Conservation (phyloP, 23 red algal species). For the Gracilaria domingensis region DNA sequence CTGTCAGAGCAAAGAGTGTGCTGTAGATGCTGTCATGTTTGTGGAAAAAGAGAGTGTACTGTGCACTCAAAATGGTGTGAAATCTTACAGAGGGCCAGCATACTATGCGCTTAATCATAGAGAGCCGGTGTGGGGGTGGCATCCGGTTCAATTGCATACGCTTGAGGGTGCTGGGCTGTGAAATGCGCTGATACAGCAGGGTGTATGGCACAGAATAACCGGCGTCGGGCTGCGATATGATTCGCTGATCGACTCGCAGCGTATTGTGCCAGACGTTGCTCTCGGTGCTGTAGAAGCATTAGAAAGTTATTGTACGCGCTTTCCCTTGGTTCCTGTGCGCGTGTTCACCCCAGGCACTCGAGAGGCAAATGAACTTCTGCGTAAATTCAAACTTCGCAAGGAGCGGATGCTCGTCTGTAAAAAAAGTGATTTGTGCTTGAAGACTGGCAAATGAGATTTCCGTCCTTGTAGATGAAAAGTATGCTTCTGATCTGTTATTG, state of each 20-base stretch:
- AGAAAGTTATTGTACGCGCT: neutral
- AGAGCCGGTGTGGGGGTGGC: too few species aligned
- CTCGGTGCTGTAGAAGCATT: neutral
- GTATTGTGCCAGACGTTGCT: neutral
- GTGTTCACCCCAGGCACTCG: neutral
- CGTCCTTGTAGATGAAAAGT: neutral
- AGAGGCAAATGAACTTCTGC: neutral
- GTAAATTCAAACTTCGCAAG: neutral
- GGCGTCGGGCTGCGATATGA: too few species aligned
- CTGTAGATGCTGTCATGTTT: too few species aligned
- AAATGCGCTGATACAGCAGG: too few species aligned
- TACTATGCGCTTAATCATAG: too few species aligned
- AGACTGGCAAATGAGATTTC: neutral
- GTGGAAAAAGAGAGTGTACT: too few species aligned
- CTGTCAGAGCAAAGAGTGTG: too few species aligned
- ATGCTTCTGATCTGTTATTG: neutral
- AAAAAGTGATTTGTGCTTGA: neutral
- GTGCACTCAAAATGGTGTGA: too few species aligned
- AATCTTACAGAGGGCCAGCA: too few species aligned
- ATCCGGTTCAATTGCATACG: too few species aligned
- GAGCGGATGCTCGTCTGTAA: neutral
- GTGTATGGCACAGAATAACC: too few species aligned
- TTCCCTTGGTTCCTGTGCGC: neutral
- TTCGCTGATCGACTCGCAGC: neutral
- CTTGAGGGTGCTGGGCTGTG: too few species aligned